Conservation (phyloP, 2,329 filamentous ascomycete genomes). For the Hypoxylon sp. region DNA sequence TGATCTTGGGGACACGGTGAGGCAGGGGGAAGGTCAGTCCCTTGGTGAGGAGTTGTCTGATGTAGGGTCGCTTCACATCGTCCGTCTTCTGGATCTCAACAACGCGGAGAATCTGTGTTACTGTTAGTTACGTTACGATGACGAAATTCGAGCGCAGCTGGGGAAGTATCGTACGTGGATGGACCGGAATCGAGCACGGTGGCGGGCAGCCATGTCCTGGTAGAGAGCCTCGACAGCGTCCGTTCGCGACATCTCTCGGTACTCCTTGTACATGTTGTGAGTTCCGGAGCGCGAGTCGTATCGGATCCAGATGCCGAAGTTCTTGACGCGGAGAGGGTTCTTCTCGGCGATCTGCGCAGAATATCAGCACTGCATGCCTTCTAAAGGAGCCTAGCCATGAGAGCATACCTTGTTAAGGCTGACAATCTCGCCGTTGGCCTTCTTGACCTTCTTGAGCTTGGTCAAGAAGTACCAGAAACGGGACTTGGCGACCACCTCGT, state of each 20-base stretch:
- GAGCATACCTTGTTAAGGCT: slow-evolving; percentile 88
- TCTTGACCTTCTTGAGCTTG: slow-evolving; percentile 99
- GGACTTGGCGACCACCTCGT: slow-evolving; percentile 98
- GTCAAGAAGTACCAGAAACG: slow-evolving; percentile 99
- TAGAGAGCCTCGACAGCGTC: slow-evolving; percentile 97
- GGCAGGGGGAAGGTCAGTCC: slow-evolving; percentile 97
- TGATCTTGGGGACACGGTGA: slow-evolving; percentile 87
- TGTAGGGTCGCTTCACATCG: slow-evolving; percentile 97
- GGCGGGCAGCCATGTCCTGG: slow-evolving; percentile 99
- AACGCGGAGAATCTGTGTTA: slow-evolving; percentile 88
- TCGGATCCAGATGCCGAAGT: slow-evolving; percentile 99
- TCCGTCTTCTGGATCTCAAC: slow-evolving; percentile 95
- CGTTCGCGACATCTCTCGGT: slow-evolving; percentile 96
- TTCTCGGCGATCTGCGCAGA: slow-evolving; percentile 90
- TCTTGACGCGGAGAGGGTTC: slow-evolving; percentile 99
- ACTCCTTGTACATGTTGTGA: slow-evolving; percentile 99
- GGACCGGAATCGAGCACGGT: slow-evolving; percentile 96
- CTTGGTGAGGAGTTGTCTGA: slow-evolving; percentile 97
- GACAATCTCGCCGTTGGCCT: slow-evolving; percentile 99
- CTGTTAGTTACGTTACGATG: slow-evolving; percentile 39
- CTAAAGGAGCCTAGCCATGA: background rate
- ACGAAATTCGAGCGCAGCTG: slow-evolving; percentile 3
- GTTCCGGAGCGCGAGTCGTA: slow-evolving; percentile 99
- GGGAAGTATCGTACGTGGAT: slow-evolving; percentile 79
- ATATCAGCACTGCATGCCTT: slow-evolving; percentile 4